Percentiles rank a stretch among this genome's conserved stretches.
Conservation (phyloP, 768 basidiomycete species). For the Boletus barrowsii region DNA sequence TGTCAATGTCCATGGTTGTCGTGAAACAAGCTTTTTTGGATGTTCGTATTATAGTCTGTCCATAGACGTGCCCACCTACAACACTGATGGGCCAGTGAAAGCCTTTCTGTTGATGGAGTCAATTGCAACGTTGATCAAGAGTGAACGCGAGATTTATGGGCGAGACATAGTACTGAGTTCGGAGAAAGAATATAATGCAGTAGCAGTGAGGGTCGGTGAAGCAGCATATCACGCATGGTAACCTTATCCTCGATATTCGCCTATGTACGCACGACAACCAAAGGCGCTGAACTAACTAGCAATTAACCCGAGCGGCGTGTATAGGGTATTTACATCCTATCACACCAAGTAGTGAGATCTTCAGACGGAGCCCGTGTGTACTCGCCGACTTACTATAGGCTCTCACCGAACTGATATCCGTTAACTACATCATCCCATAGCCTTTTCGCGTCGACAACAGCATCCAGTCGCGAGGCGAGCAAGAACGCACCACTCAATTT, state of each 20-base stretch:
- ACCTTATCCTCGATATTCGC: no score
- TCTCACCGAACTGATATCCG: slow-evolving; percentile 12
- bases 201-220: background rate
- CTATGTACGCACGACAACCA: no score
- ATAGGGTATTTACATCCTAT: background rate
- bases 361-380: background rate
- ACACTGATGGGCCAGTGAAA: slow-evolving; percentile 20
- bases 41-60: no score
- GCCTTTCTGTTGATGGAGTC: slow-evolving; percentile 19
- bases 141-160: slow-evolving; percentile 24
- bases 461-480: slow-evolving; percentile 70
- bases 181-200: slow-evolving; percentile 8
- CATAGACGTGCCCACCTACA: background rate
- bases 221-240: no score
- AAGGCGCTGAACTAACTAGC: no score
- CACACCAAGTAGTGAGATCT: background rate
- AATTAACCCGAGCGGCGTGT: background rate
- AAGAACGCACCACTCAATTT: slow-evolving; percentile 83
- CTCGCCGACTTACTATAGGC: no score
- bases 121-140: slow-evolving; percentile 20
- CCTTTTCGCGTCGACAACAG: slow-evolving; percentile 65
- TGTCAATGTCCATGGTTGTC: background rate
- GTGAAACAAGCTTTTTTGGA: no score
- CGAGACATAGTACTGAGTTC: slow-evolving; percentile 12
- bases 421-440: slow-evolving; percentile 74